phyloP scores from a whole-genome alignment of 2,329 filamentous ascomycete genomes.

The Pseudocercospora vitis region DNA sequence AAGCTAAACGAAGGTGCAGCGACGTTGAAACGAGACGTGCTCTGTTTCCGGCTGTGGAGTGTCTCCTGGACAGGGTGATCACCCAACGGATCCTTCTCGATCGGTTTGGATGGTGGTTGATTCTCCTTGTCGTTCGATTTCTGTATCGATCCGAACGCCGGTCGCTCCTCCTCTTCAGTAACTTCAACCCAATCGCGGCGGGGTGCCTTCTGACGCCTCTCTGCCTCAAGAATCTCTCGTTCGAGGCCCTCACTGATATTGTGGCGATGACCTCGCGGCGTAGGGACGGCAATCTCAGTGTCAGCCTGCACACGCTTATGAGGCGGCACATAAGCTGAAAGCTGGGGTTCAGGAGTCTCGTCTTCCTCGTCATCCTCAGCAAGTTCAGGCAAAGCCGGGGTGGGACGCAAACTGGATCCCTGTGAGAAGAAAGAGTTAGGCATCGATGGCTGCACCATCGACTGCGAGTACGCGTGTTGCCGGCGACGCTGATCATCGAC shows the following conservation, averaged over 20 bases:
- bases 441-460: slow-evolving; percentile 28
- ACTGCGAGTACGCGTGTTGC: slow-evolving; percentile 44
- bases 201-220: slow-evolving; percentile 61
- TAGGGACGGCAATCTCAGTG: slow-evolving; percentile 59
- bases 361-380: slow-evolving; percentile 71
- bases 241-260: slow-evolving; percentile 77
- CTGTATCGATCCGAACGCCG: slow-evolving; percentile 2
- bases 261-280: slow-evolving; percentile 63
- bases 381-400: slow-evolving; percentile 63
- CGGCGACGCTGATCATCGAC: slow-evolving; percentile 52
- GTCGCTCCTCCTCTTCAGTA: slow-evolving; percentile 26
- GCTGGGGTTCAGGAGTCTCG: slow-evolving; percentile 30
- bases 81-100: slow-evolving; percentile 28
- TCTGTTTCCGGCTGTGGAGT: slow-evolving; percentile 55
- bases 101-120: slow-evolving; percentile 9
- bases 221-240: slow-evolving; percentile 79
- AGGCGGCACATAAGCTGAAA: slow-evolving; percentile 34
- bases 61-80: slow-evolving; percentile 63
- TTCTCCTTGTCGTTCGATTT: slow-evolving; percentile 15
- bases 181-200: slow-evolving; percentile 28
- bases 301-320: slow-evolving; percentile 35
- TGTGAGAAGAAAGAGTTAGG: slow-evolving; percentile 31
- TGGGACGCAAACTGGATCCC: slow-evolving; percentile 44
- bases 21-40: slow-evolving; percentile 69
- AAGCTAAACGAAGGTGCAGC: slow-evolving; percentile 88